These are phyloP conservation scores for Ammopiptanthus mongolicus DNA, from an alignment of 306 rosid genomes.

Conservation along the genomic window DNA sequence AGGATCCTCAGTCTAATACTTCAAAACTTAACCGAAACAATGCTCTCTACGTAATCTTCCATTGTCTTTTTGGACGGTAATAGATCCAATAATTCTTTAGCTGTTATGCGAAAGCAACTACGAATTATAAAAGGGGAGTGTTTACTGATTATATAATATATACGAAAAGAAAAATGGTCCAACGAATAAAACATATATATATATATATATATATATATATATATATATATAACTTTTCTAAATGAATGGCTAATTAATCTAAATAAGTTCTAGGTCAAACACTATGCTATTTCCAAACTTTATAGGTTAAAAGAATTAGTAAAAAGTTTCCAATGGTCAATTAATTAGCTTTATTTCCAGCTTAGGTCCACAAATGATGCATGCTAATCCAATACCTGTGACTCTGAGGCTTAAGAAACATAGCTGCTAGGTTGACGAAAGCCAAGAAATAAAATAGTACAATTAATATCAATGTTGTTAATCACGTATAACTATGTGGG, in stretches of 20 bases:
- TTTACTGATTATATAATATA: too few species aligned
- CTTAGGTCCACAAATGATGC: too few species aligned
- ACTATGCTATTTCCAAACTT: not conserved
- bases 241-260: not conserved
- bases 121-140: not conserved
- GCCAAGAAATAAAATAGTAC: too few species aligned
- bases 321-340: slow-evolving; percentile 28
- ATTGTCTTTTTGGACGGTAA: not conserved
- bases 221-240: too few species aligned
- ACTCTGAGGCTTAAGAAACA: not conserved
- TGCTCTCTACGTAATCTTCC: slow-evolving; percentile 16
- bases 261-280: slow-evolving; percentile 31
- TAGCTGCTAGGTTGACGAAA: slow-evolving; percentile 28
- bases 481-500: too few species aligned
- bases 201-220: too few species aligned
- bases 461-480: too few species aligned
- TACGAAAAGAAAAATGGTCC: not conserved
- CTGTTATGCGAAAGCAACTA: not conserved
- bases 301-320: slow-evolving; percentile 11
- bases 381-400: slow-evolving; percentile 22
- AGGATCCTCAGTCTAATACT: not conserved
- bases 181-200: not conserved
- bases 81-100: not conserved
- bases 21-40: not conserved
- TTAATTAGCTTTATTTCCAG: slow-evolving; percentile 13